Base-by-base conservation (phyloP, 352 stramenopile genomes). In the Pythium grandisporangium region DNA sequence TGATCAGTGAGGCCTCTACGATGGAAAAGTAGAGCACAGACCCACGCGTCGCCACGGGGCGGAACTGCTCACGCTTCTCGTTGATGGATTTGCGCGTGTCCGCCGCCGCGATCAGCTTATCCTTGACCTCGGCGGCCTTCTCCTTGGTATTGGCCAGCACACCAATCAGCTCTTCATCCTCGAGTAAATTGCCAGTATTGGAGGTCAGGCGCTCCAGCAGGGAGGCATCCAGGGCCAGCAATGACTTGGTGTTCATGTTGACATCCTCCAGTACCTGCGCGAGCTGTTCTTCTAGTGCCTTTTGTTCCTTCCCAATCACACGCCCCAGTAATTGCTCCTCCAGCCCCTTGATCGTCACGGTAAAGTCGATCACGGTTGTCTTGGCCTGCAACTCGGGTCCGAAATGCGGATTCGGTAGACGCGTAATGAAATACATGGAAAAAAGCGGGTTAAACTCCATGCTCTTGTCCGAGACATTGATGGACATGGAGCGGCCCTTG, bases 361-460 rank as follows among this genome's bases (percentile, higher is more conserved):
- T 99, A 52, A 99, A 99, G 74, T 99, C 95, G 33, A 99, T 97
- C 35, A 99, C 81, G 0, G 95, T 99, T 0, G 95, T 98, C 63
- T 99, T 99, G 5, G 95, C 96, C 64, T 99, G 95, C 17, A 99
- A 60, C 53, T 99, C 96, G 1, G 96, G 96, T 5, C 84, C 94
- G 37, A 99, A 99, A 58, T 95, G 96, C 30, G 96, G 96, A 53
- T 99, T 99, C 13, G 95, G 95, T 42, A 99, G 63, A 1, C 96
- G 73, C 4, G 95, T 98, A 53, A 98, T 98, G 50, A 99, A 99
- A 59, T 98, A 99, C 69, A 98, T 90, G 33, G 89, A 96, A 58
- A 99, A 99, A 17, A 86, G 88, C 6, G 92, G 86, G 54, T 98
- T 95, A 58, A 96, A 98, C 61, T 99, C 95, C 93, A 98, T 98